Conservation (phyloP, 805 yeast species). For the Yarrowia hollandica region DNA sequence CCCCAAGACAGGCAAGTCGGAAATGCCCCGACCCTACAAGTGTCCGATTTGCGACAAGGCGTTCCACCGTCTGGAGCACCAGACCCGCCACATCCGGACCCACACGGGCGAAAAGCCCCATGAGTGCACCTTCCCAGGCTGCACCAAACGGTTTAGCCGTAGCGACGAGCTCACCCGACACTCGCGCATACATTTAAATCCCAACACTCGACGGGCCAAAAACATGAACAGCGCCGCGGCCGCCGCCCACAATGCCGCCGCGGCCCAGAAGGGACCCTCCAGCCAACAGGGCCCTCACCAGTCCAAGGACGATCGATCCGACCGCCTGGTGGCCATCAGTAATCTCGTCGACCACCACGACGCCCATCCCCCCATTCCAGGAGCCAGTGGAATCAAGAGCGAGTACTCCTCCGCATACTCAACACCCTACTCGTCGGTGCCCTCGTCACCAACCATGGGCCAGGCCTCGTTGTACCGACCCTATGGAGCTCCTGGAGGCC, state of each 20-base stretch:
- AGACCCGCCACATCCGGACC: constrained; percentile 85
- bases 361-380: constrained; percentile 32
- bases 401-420: constrained; percentile 34
- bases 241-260: constrained; percentile 31
- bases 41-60: constrained; percentile 85
- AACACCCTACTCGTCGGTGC: constrained; percentile 37
- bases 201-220: constrained; percentile 40
- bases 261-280: background rate
- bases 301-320: constrained; percentile 23
- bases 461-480: constrained; percentile 28
- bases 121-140: constrained; percentile 79
- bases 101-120: constrained; percentile 95
- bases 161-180: constrained; percentile 87
- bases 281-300: background rate
- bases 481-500: background rate
- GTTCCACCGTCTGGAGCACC: constrained; percentile 85
- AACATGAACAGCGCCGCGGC: constrained; percentile 30
- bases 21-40: constrained; percentile 62
- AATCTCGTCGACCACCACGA: constrained; percentile 28
- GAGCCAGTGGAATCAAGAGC: constrained; percentile 31
- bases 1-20: constrained; percentile 29
- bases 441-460: constrained; percentile 35
- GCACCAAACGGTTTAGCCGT: constrained; percentile 75
- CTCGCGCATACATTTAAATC: constrained; percentile 65
- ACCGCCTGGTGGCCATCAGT: constrained; percentile 18